Evolutionary conservation across 441 rosid species (phyloP).

Genomic region (Euphorbia schlechtendalii): DNA sequence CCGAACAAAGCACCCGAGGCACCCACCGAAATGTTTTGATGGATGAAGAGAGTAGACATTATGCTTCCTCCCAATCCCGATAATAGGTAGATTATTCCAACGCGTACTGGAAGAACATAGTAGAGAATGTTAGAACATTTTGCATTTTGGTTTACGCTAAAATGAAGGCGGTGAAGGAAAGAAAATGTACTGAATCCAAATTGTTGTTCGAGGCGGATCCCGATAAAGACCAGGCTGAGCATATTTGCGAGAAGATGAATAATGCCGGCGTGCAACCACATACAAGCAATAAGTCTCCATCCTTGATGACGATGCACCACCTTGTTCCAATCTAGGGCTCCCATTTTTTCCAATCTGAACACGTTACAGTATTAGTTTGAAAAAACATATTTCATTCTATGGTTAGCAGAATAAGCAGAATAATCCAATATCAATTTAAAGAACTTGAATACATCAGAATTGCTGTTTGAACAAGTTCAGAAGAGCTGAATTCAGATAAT

Average conservation of each 20-base stretch:
- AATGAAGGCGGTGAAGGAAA: neutral
- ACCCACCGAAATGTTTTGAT: conserved; percentile 64
- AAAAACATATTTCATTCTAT: neutral
- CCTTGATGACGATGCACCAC: conserved; percentile 58
- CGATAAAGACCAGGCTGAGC: conserved; percentile 62
- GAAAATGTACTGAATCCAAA: conserved; percentile 64
- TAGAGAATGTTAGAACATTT: conserved; percentile 10
- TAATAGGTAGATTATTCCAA: conserved; percentile 64
- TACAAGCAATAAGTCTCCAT: conserved; percentile 75
- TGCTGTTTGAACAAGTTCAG: neutral
- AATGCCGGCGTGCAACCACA: conserved; percentile 88
- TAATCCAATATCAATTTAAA: neutral
- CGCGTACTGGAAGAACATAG: conserved; percentile 45
- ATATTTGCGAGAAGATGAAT: conserved; percentile 75
- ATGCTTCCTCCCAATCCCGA: conserved; percentile 85
- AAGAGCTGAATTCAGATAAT: neutral
- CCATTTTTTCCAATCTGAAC: conserved; percentile 72
- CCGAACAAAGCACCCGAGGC: conserved; percentile 98
- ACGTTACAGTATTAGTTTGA: no score
- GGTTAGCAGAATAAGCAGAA: neutral
- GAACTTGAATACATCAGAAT: neutral
- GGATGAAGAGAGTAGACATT: conserved; percentile 64
- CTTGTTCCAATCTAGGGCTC: conserved; percentile 73
- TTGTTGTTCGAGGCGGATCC: conserved; percentile 81
- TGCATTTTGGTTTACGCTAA: no score